These are phyloP conservation scores for Pichia sp. DNA, from an alignment of 1,139 yeast species.

Conservation along the genomic window DNA sequence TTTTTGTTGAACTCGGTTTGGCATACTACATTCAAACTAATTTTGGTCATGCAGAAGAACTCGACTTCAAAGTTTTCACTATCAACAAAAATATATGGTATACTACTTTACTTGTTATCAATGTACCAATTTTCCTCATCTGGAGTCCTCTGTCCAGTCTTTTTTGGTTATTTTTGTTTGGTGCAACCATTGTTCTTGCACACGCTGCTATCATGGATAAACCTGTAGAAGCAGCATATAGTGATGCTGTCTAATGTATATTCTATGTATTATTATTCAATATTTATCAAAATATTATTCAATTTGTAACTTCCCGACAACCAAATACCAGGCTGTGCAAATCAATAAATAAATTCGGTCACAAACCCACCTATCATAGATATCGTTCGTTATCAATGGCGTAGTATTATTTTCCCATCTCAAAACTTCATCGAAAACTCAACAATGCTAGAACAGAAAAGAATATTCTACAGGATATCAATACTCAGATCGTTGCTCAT, in stretches of 20 bases:
- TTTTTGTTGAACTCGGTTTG: conserved; percentile 51
- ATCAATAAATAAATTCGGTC: too few species aligned
- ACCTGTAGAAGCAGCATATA: conserved; percentile 92
- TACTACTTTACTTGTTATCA: conserved; percentile 54
- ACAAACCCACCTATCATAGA: too few species aligned
- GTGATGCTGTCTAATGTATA: conserved; percentile 46
- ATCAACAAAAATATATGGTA: conserved; percentile 75
- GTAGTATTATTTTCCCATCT: too few species aligned
- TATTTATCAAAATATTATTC: not conserved
- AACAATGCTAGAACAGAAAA: too few species aligned
- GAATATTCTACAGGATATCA: too few species aligned
- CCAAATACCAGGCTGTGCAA: too few species aligned
- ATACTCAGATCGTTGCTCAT: too few species aligned
- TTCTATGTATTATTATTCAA: not conserved
- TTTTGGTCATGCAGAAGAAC: conserved; percentile 57
- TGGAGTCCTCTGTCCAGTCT: conserved; percentile 89
- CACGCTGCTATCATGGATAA: conserved; percentile 93
- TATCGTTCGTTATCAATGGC: too few species aligned
- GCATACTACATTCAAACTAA: conserved; percentile 65
- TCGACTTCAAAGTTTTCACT: conserved; percentile 48
- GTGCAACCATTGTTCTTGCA: conserved; percentile 67
- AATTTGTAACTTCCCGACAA: not conserved
- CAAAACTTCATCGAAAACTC: too few species aligned
- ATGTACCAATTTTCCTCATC: conserved; percentile 65
- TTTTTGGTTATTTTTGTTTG: conserved; percentile 89